Conservation (phyloP, 768 basidiomycete genomes). For the Boletus rubroflammeus region DNA sequence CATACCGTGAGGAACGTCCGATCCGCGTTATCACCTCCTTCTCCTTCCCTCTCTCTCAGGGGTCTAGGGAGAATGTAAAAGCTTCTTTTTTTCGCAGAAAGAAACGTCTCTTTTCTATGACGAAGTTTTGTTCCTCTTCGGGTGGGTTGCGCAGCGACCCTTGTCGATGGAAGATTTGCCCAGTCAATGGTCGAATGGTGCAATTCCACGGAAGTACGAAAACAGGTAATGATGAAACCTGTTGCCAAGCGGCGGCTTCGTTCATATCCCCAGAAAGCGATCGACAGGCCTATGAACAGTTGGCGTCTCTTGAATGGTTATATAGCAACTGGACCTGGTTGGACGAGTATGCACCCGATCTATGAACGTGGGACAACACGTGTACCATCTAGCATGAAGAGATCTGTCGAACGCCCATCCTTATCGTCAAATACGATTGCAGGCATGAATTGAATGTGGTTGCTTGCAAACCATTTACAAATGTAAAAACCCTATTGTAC, state of each 20-base stretch:
- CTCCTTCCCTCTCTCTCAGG: not conserved
- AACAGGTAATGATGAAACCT: constrained; percentile 32
- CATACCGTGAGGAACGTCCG: not conserved
- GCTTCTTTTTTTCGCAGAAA: not conserved
- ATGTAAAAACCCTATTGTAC: constrained; percentile 8
- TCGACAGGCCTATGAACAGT: constrained; percentile 12
- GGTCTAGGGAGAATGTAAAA: not conserved
- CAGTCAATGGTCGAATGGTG: constrained; percentile 3
- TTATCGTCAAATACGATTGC: constrained; percentile 29
- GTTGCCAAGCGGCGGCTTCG: constrained; percentile 10
- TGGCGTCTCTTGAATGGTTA: constrained; percentile 3
- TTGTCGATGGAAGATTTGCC: constrained; percentile 16
- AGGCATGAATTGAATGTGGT: constrained; percentile 2
- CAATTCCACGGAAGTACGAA: constrained; percentile 30
- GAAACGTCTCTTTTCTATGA: not conserved
- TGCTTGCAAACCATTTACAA: constrained; percentile 11
- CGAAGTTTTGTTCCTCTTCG: not conserved
- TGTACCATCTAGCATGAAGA: constrained; percentile 12
- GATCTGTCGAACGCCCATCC: constrained; percentile 10
- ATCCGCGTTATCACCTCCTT: constrained; percentile 23
- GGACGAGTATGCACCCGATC: not conserved
- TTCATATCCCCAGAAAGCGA: constrained; percentile 20
- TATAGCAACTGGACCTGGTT: constrained; percentile 1
- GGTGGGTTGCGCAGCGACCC: not conserved
- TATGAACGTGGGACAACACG: constrained; percentile 19